These are phyloP conservation scores for Colletotrichum sp. DNA, from an alignment of 2,329 filamentous ascomycete species.

Conservation along the genomic window DNA sequence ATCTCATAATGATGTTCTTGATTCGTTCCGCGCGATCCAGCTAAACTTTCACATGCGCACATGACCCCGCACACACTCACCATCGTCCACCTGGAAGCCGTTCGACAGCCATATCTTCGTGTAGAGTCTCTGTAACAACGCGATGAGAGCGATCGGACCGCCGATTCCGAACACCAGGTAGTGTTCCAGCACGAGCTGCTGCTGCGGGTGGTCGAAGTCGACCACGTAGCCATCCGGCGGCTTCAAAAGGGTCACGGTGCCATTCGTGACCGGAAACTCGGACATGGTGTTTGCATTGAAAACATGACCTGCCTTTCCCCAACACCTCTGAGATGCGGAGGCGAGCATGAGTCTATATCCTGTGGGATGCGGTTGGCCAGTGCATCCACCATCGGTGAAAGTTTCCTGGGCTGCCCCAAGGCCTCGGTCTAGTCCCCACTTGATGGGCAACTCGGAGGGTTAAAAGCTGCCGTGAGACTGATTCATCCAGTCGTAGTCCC, in stretches of 20 bases:
- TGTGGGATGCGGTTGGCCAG: neutral
- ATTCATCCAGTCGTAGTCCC: neutral
- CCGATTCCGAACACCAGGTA: slow-evolving; percentile 25
- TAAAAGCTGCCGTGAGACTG: neutral
- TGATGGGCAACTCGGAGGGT: neutral
- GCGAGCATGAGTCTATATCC: neutral
- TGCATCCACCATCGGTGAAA: neutral
- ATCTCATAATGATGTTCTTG: neutral
- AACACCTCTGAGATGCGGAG: neutral
- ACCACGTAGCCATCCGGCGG: slow-evolving; percentile 26
- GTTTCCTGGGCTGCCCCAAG: neutral
- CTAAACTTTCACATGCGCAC: neutral
- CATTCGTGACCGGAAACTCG: slow-evolving; percentile 3
- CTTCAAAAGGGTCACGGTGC: neutral
- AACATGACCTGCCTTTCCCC: neutral
- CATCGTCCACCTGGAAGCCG: slow-evolving; percentile 26
- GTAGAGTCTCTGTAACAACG: slow-evolving; percentile 25
- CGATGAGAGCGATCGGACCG: slow-evolving; percentile 18
- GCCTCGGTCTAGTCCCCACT: neutral
- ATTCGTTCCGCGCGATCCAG: neutral
- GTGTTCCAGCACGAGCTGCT: slow-evolving; percentile 23
- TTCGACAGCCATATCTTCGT: slow-evolving; percentile 31
- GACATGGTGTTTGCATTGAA: neutral
- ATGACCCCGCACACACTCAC: slow-evolving; percentile 8
- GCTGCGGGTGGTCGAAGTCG: slow-evolving; percentile 28